Evolutionary conservation across 176 grass and related monocot genomes (phyloP).

Genomic region (Saccharum officinarum): DNA sequence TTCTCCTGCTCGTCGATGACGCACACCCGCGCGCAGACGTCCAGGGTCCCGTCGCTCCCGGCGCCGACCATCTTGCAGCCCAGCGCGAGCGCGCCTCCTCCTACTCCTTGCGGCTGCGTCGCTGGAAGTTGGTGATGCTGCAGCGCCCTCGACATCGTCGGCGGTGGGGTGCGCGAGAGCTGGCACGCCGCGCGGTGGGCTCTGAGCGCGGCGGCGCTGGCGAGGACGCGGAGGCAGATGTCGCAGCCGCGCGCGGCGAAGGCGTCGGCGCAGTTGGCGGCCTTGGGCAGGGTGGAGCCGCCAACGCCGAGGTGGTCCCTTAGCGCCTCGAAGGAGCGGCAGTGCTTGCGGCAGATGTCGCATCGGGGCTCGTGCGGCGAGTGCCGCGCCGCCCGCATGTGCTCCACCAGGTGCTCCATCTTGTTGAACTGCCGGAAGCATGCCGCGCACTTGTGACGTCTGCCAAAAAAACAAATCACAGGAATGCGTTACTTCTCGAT

Average conservation of each 20-base stretch:
- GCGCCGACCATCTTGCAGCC: slow-evolving; percentile 89
- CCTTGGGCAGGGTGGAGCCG: slow-evolving; percentile 67
- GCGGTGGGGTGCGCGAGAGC: not conserved
- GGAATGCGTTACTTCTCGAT: no score
- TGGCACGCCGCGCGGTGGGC: slow-evolving; percentile 41
- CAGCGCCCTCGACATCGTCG: not conserved
- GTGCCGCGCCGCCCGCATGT: slow-evolving; percentile 74
- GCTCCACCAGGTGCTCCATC: slow-evolving; percentile 86
- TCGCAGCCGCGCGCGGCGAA: slow-evolving; percentile 58
- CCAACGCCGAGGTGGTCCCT: slow-evolving; percentile 73
- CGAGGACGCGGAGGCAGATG: slow-evolving; percentile 59
- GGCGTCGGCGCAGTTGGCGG: slow-evolving; percentile 44
- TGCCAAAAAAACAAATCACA: not conserved
- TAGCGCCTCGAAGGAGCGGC: slow-evolving; percentile 77
- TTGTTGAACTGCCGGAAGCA: slow-evolving; percentile 90
- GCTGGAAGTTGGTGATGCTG: not conserved
- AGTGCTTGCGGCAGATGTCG: slow-evolving; percentile 73
- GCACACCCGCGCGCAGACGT: slow-evolving; percentile 81
- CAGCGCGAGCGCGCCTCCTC: slow-evolving; percentile 45
- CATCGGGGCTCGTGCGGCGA: slow-evolving; percentile 78
- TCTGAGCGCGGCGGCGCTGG: slow-evolving; percentile 14
- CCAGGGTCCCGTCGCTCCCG: slow-evolving; percentile 64
- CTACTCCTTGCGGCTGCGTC: not conserved
- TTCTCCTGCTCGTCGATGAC: slow-evolving; percentile 60
- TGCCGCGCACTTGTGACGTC: slow-evolving; percentile 72